Conservation (phyloP, 1,284 basidiomycete species). For the Exobasidium rhododendri region DNA sequence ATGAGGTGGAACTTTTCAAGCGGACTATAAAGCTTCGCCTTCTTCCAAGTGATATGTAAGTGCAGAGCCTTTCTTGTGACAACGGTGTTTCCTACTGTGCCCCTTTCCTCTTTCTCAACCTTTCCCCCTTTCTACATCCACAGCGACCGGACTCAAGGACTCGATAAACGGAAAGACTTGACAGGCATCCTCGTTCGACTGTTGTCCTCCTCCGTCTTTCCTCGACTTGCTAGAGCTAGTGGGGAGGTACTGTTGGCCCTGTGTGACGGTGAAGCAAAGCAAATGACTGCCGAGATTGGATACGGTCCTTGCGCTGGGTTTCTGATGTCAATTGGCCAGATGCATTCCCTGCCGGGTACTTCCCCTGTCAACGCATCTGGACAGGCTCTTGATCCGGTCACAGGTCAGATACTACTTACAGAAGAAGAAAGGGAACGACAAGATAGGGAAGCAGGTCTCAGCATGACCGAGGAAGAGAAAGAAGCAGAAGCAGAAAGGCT, state of each 20-base stretch:
- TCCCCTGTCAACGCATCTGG: not conserved
- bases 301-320: conserved; percentile 48
- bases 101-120: conserved; percentile 9
- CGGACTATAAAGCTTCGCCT: conserved; percentile 17
- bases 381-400: conserved; percentile 38
- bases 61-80: not conserved
- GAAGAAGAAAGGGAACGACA: conserved; percentile 27
- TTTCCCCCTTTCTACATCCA: not conserved
- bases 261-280: conserved; percentile 27
- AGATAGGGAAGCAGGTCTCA: conserved; percentile 9
- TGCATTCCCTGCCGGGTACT: conserved; percentile 27
- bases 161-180: conserved; percentile 35
- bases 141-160: conserved; percentile 26
- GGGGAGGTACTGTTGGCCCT: conserved; percentile 40
- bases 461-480: conserved; percentile 41
- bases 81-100: not conserved
- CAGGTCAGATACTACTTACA: conserved; percentile 33
- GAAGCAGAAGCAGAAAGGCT: conserved; percentile 41
- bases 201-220: conserved; percentile 32
- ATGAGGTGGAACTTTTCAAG: conserved; percentile 26
- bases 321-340: conserved; percentile 29
- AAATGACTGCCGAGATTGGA: conserved; percentile 34
- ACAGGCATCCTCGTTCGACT: conserved; percentile 34
- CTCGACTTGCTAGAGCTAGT: conserved; percentile 29
- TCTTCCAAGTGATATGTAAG: conserved; percentile 23